phyloP scores from a whole-genome alignment of 164 flowering plant species.

The Malania oleifera region DNA sequence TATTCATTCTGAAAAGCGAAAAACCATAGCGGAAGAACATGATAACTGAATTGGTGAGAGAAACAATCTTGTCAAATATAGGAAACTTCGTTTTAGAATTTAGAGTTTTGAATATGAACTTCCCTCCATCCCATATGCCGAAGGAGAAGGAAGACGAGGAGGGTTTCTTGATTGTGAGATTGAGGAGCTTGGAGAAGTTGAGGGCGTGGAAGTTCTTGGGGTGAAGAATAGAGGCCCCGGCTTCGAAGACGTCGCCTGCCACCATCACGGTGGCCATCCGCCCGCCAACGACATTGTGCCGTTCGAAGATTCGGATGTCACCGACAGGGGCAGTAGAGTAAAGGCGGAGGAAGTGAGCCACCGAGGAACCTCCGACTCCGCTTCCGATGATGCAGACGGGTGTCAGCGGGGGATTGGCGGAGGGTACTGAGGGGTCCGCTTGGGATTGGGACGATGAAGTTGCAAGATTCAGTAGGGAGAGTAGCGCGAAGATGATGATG shows the following conservation, averaged over 20 bases:
- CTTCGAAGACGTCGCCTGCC: constrained; percentile 76
- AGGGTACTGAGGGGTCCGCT: constrained; percentile 11
- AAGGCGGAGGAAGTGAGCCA: constrained; percentile 77
- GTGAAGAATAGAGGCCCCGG: constrained; percentile 88
- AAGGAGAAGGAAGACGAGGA: constrained; percentile 33
- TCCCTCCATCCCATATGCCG: constrained; percentile 82
- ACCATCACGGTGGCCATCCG: constrained; percentile 70
- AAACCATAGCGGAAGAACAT: constrained; percentile 62
- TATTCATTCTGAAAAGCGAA: constrained; percentile 65
- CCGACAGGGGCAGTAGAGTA: constrained; percentile 31
- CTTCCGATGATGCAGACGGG: constrained; percentile 77
- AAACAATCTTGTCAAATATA: constrained; percentile 31
- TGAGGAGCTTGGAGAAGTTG: constrained; percentile 43
- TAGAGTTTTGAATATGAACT: constrained; percentile 58
- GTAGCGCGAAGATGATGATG: neutral
- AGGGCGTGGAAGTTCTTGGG: constrained; percentile 74
- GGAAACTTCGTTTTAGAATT: constrained; percentile 20
- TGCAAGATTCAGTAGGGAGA: neutral
- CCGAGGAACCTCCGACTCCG: constrained; percentile 85
- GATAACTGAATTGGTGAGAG: constrained; percentile 35
- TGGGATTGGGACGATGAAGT: neutral
- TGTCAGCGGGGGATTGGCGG: neutral
- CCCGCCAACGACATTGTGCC: constrained; percentile 64
- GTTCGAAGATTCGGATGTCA: constrained; percentile 63
- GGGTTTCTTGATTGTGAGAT: constrained; percentile 30